These are phyloP conservation scores for Ogataea philodendri DNA, from an alignment of 805 yeast species.

Conservation along the genomic window DNA sequence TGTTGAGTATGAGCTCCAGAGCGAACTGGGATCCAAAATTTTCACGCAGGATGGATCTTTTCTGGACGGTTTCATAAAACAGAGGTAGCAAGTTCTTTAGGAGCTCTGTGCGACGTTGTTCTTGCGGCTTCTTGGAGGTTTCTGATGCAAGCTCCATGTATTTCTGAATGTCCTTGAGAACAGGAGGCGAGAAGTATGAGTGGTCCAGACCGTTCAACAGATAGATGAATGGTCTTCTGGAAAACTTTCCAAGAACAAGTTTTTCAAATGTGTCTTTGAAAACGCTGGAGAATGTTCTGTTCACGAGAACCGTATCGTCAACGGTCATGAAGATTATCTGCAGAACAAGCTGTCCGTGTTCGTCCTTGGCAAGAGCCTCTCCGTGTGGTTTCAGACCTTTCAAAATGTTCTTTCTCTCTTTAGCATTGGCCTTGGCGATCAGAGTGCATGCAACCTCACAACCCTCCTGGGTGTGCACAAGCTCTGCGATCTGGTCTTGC, in stretches of 20 bases:
- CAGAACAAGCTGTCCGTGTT: constrained; percentile 80
- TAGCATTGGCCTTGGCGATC: constrained; percentile 81
- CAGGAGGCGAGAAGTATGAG: constrained; percentile 73
- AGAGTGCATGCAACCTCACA: constrained; percentile 83
- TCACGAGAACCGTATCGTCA: constrained; percentile 86
- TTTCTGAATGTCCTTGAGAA: constrained; percentile 55
- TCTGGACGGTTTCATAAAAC: constrained; percentile 53
- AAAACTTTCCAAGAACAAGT: constrained; percentile 66
- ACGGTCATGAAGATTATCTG: constrained; percentile 78
- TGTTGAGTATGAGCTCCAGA: constrained; percentile 66
- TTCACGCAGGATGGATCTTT: constrained; percentile 56
- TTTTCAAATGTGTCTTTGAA: constrained; percentile 51
- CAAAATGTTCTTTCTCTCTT: constrained; percentile 81
- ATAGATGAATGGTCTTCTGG: constrained; percentile 86
- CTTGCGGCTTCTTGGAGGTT: constrained; percentile 85
- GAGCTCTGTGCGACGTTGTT: constrained; percentile 70
- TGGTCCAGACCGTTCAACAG: constrained; percentile 76
- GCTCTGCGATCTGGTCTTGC: constrained; percentile 86
- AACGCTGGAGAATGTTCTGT: constrained; percentile 68
- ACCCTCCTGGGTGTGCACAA: constrained; percentile 95
- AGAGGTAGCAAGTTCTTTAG: constrained; percentile 62
- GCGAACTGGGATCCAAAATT: constrained; percentile 83
- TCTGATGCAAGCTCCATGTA: constrained; percentile 60
- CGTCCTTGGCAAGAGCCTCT: constrained; percentile 74
- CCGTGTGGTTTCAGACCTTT: constrained; percentile 74